Base-by-base conservation (phyloP, 106 monocot species). In the Dioscorea zingiberensis region DNA sequence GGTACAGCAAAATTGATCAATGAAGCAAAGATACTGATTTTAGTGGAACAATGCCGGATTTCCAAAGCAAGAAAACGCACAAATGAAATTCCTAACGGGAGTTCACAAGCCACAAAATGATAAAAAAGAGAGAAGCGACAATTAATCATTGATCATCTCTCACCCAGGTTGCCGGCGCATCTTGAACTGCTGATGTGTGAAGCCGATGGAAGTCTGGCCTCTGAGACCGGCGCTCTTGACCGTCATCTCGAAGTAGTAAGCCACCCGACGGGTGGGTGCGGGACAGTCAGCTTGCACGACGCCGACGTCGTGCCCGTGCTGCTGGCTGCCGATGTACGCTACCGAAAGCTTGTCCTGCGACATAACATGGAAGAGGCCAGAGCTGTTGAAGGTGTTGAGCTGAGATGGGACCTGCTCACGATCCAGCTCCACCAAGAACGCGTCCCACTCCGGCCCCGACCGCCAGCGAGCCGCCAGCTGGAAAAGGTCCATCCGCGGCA, bases 191-290 rank as follows among this genome's bases (percentile, higher is more conserved):
- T 69, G 64, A 27, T 54, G 65, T 12, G 92, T 98, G 82, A 92
- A 98, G 0, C 97, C 88, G 21, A 98, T 92, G n/a, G 92, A 58
- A 0, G 77, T 62, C 59, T 81, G 66, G n/a, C 92, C 92, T 77
- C 86, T 92, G 4, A 54, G 45, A 9, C 97, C 92, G 16, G 86
- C 88, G 56, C 80, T 84, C 83, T 77, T 86, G 23, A 98, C 92
- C 1, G 73, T 79, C 88, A 98, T 89, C 84, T 92, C 97, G 59
- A 98, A 98, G 70, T 88, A 98, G 73, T 98, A 98, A 5, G 73
- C 77, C 13, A 74, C 44, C 48, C 76, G 78, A 69, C 59, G 71
- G 13, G 84, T 84, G 18, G 92, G 97, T 11, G 85, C 97, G 44
- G 97, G 79, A 59, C 71, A 74, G 49, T 98, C 66, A 21, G 92